These are phyloP conservation scores for Pelagophyceae sp. DNA, from an alignment of 352 stramenopile genomes.

Conservation along the genomic window DNA sequence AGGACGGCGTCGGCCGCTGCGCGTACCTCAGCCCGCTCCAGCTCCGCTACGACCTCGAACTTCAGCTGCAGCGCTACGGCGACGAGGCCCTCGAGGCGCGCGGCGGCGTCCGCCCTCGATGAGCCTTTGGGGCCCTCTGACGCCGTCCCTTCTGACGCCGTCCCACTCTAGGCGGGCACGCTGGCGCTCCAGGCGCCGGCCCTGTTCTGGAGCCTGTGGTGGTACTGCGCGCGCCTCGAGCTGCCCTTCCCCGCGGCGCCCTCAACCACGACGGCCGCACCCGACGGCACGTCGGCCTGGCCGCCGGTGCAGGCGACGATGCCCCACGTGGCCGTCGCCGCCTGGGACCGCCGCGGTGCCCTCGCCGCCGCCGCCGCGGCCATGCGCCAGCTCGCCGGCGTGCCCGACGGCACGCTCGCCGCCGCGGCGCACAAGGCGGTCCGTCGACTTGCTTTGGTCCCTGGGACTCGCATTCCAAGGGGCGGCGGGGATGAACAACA, in stretches of 20 bases:
- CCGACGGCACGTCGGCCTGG: not conserved
- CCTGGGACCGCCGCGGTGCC: not conserved
- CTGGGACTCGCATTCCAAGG: not conserved
- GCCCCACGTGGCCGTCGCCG: not conserved
- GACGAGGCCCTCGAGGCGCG: not conserved
- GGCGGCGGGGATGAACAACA: too few relatives aligned
- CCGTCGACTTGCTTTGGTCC: not conserved
- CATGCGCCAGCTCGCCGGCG: not conserved
- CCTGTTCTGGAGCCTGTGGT: not conserved
- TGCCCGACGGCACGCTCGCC: not conserved
- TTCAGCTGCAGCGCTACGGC: not conserved
- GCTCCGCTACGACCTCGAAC: conserved; percentile 7
- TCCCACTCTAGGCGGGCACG: too few relatives aligned
- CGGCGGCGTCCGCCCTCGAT: too few relatives aligned
- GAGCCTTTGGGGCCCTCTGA: too few relatives aligned
- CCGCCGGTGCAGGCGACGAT: not conserved
- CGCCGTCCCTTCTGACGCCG: too few relatives aligned
- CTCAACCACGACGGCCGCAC: not conserved
- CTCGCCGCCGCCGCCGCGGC: not conserved
- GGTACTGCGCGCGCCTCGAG: not conserved
- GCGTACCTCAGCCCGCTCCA: not conserved
- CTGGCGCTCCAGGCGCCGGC: not conserved
- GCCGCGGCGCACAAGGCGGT: not conserved
- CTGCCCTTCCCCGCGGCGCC: not conserved
- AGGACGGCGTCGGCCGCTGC: not conserved